Percentiles rank a stretch among this genome's conserved stretches.
Evolutionary conservation across 805 yeast genomes (phyloP).

Genomic region (Brettanomyces sp.): DNA sequence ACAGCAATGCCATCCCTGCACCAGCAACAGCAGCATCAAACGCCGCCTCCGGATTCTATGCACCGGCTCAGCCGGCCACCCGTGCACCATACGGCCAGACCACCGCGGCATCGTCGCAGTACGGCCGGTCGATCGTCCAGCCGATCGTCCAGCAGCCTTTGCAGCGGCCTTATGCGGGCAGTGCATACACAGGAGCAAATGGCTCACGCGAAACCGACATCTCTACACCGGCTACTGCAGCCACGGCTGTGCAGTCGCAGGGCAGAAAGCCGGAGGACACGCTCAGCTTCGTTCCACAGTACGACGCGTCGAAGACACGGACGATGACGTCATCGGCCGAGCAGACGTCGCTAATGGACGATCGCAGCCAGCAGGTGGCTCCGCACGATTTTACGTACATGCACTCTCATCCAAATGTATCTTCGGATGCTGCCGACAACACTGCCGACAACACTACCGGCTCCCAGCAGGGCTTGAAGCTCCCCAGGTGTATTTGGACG

Average conservation of each 20-base stretch:
- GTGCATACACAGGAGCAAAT: background rate
- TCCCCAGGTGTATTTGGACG: conserved; percentile 3
- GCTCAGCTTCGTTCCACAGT: conserved; percentile 1
- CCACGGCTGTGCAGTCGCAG: background rate
- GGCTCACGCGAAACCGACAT: background rate
- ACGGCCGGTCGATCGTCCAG: background rate
- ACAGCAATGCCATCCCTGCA: no score
- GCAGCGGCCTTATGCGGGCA: background rate
- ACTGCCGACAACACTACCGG: background rate
- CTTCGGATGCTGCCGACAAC: background rate
- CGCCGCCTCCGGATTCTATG: no score
- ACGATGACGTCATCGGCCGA: background rate
- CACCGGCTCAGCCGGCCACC: no score
- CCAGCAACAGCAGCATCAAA: no score
- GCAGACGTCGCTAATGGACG: background rate
- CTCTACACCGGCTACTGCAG: background rate
- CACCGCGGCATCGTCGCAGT: background rate
- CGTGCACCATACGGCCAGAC: background rate
- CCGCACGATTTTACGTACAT: conserved; percentile 1
- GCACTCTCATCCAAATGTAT: background rate
- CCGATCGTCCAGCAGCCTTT: background rate
- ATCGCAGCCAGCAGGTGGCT: background rate
- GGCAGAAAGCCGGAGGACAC: background rate
- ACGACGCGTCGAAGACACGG: background rate
- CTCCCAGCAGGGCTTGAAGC: conserved; percentile 1